These are phyloP conservation scores for Marchantia polymorpha DNA, from an alignment of 225 moss, liverwort and hornwort genomes.

Conservation along the genomic window DNA sequence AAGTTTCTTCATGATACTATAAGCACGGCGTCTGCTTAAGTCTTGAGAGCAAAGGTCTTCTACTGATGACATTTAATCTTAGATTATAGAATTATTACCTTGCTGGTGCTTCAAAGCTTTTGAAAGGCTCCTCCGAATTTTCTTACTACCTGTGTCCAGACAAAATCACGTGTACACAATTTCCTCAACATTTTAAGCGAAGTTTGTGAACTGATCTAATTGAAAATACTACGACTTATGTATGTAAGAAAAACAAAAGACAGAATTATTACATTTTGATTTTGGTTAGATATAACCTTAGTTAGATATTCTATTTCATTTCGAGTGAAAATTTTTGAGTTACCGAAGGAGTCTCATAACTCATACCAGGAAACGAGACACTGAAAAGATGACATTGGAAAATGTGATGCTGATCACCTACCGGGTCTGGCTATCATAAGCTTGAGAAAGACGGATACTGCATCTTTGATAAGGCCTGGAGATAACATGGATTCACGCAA, in stretches of 20 bases:
- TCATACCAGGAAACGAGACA: no score
- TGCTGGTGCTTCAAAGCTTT: conserved; percentile 28
- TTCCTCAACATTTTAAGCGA: no score
- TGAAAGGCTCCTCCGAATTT: conserved; percentile 23
- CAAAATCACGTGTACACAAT: neutral
- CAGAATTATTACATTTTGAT: no score
- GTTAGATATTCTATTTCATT: neutral
- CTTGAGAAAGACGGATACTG: conserved; percentile 36
- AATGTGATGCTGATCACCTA: neutral
- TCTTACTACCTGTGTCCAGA: conserved; percentile 14
- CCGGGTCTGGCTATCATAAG: conserved; percentile 34
- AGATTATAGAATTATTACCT: neutral
- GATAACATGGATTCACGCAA: neutral
- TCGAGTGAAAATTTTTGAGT: neutral
- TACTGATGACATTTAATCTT: no score
- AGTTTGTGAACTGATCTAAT: no score
- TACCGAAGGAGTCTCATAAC: neutral
- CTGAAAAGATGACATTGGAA: no score
- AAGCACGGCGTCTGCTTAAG: neutral
- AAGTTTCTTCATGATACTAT: neutral
- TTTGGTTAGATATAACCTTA: neutral
- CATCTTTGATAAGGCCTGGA: conserved; percentile 29
- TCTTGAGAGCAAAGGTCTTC: neutral
- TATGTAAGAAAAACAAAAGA: neutral
- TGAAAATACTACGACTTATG: neutral